Evolutionary conservation across 768 basidiomycete species (phyloP).

Genomic region (Phallus indusiatus): DNA sequence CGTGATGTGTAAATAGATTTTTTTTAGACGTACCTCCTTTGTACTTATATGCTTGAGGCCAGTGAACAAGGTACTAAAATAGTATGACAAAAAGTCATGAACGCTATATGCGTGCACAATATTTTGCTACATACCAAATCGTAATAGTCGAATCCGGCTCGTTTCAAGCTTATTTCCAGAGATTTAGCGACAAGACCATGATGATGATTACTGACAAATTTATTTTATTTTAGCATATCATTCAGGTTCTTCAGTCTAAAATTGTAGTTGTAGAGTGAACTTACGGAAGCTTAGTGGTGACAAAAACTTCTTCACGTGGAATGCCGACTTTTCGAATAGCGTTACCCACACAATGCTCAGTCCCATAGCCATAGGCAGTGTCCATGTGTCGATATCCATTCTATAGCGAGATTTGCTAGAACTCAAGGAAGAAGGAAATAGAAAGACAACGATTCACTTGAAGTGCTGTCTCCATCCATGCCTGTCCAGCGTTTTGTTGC

Average conservation of each 20-base stretch:
- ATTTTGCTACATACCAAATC: slow-evolving; percentile 17
- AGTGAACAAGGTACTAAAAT: slow-evolving; percentile 40
- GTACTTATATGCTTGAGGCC: slow-evolving; percentile 30
- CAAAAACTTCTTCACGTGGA: slow-evolving; percentile 35
- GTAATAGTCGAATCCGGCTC: slow-evolving; percentile 22
- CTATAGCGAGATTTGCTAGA: not conserved
- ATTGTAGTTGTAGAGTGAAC: slow-evolving; percentile 22
- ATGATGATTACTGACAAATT: slow-evolving; percentile 32
- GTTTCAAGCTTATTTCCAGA: slow-evolving; percentile 21
- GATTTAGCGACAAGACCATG: slow-evolving; percentile 21
- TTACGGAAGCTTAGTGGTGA: slow-evolving; percentile 42
- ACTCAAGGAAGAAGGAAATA: slow-evolving; percentile 22
- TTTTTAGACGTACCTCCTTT: slow-evolving; percentile 21
- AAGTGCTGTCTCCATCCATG: slow-evolving; percentile 31
- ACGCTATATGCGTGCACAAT: not conserved
- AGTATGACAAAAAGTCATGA: too few relatives aligned
- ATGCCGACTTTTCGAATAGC: slow-evolving; percentile 23
- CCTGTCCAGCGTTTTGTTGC: slow-evolving; percentile 24
- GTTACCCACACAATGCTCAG: not conserved
- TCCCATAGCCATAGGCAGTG: not conserved
- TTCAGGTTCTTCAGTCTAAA: not conserved
- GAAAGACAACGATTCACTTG: not conserved
- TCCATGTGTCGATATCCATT: not conserved
- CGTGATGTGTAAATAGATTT: not conserved
- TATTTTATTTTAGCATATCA: too few relatives aligned